Percentiles rank a stretch among this genome's conserved stretches.
Conservation (phyloP, 768 basidiomycete genomes). For the Mrakia hoshinonis region DNA sequence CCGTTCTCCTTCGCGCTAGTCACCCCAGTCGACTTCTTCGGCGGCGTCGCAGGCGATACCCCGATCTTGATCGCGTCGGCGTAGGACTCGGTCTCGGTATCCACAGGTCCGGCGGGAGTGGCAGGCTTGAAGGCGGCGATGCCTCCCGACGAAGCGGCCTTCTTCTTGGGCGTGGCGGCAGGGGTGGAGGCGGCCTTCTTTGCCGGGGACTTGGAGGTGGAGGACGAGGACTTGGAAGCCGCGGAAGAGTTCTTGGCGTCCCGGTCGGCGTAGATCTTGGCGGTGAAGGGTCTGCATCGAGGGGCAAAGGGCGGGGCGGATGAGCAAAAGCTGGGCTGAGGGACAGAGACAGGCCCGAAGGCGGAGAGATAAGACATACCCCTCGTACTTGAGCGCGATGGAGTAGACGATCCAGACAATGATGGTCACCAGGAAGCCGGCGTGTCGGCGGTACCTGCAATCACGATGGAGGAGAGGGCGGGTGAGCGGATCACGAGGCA, state of each 20-base stretch:
- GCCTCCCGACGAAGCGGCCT: background rate
- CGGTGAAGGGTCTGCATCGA: slow-evolving; percentile 44
- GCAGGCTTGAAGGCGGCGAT: background rate
- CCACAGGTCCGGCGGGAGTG: background rate
- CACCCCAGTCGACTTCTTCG: background rate
- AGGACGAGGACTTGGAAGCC: slow-evolving; percentile 18
- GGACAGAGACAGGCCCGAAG: background rate
- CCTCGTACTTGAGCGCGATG: slow-evolving; percentile 79
- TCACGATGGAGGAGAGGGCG: too few species aligned
- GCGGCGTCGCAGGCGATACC: background rate
- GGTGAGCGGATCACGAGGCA: background rate
- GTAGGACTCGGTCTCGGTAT: slow-evolving; percentile 61
- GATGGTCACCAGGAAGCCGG: slow-evolving; percentile 66
- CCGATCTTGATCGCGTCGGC: slow-evolving; percentile 45
- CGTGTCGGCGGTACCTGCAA: slow-evolving; percentile 71
- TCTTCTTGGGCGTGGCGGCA: background rate
- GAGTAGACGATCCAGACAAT: slow-evolving; percentile 78
- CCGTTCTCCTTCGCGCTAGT: background rate
- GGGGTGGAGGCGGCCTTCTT: background rate
- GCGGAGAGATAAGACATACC: slow-evolving; percentile 50
- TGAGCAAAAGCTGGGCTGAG: background rate
- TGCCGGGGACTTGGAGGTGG: slow-evolving; percentile 24
- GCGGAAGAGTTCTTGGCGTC: slow-evolving; percentile 22
- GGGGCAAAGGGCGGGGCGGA: background rate
- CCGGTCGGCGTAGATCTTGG: slow-evolving; percentile 43